Evolutionary conservation across 225 moss, liverwort and hornwort species (phyloP).

Genomic region (Takakia lepidozioides): DNA sequence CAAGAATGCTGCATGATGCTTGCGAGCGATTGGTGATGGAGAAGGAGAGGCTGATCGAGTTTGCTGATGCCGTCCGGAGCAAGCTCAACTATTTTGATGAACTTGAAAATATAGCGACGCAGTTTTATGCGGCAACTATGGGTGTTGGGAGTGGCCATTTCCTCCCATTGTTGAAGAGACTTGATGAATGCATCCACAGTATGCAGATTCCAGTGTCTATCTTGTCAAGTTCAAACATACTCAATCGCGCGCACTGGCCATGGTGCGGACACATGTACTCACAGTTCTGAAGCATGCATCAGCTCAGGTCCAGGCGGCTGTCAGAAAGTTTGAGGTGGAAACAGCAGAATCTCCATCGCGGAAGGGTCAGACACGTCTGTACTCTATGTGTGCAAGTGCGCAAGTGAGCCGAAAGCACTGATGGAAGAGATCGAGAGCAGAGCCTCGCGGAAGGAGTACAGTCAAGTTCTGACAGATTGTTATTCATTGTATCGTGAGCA

Average conservation of each 20-base stretch:
- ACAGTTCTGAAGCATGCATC: constrained; percentile 81
- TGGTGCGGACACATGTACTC: constrained; percentile 92
- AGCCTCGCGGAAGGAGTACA: constrained; percentile 42
- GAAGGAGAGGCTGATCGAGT: constrained; percentile 93
- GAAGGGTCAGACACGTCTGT: constrained; percentile 96
- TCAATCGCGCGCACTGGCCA: constrained; percentile 86
- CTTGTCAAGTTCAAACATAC: constrained; percentile 88
- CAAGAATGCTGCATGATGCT: constrained; percentile 95
- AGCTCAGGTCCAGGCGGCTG: constrained; percentile 75
- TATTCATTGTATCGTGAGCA: constrained; percentile 68
- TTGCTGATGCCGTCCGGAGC: constrained; percentile 80
- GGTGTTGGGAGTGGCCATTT: constrained; percentile 87
- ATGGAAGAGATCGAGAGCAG: constrained; percentile 67
- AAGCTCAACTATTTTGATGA: constrained; percentile 97
- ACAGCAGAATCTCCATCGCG: constrained; percentile 60
- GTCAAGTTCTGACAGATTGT: constrained; percentile 39
- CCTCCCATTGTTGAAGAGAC: constrained; percentile 78
- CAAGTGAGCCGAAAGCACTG: constrained; percentile 97
- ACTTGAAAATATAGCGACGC: constrained; percentile 89
- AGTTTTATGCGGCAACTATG: constrained; percentile 74
- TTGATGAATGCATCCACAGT: constrained; percentile 97
- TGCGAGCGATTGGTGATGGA: constrained; percentile 98
- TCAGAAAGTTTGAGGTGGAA: constrained; percentile 61
- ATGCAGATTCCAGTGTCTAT: constrained; percentile 91
- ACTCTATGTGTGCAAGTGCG: constrained; percentile 83